Base-by-base conservation (phyloP, 768 basidiomycete genomes). In the Exidia glandulosa region DNA sequence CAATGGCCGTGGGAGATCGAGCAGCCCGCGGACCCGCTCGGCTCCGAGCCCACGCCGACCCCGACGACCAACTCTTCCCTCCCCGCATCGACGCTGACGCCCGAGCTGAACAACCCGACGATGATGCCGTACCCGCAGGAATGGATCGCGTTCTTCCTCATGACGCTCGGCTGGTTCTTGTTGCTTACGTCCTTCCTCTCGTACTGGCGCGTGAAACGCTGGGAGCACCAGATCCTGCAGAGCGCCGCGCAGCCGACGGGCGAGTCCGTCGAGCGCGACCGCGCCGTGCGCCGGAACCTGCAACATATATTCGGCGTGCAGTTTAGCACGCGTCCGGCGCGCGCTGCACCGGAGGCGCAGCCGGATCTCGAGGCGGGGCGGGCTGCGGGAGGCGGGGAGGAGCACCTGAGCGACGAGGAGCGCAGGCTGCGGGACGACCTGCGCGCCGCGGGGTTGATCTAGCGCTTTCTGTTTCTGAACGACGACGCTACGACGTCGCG, bases 151-250 rank as follows among this genome's bases (percentile, higher is more conserved):
- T 93, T 96, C 74, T 71, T 94, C 59, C 80, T 97, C 68, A 95
- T 98, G 88, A 90, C 87, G 1, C 66, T 94, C 50, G 94, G 87
- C 13, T 96, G 94, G 94, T 93, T 95, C 78, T 76, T 97, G 27
- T 77, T 97, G 32, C 77, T 96, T 33, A 87, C 91, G 1, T 91
- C 90, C 34, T 60, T 88, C 59, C 82, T 93, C 32, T 85, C 88
- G 10, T 96, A 81, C 72, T 87, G 85, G 82, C 85, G 90, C 62
- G 78, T 91, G 55, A 92, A 92, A 68, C 86, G 86, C 57, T 93
- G 89, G 87, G 90, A 92, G 68, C 70, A 75, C 52, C 85, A 85
- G 9, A 79, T 92, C 58, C 82, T 85, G 14, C 56, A 65, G n/a
- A 63, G 66, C 5, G 16, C 71, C 31, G 19, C 73, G 19, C 10